Conservation (phyloP, 495 filamentous ascomycete species). For the Podospora pseudopauciseta region DNA sequence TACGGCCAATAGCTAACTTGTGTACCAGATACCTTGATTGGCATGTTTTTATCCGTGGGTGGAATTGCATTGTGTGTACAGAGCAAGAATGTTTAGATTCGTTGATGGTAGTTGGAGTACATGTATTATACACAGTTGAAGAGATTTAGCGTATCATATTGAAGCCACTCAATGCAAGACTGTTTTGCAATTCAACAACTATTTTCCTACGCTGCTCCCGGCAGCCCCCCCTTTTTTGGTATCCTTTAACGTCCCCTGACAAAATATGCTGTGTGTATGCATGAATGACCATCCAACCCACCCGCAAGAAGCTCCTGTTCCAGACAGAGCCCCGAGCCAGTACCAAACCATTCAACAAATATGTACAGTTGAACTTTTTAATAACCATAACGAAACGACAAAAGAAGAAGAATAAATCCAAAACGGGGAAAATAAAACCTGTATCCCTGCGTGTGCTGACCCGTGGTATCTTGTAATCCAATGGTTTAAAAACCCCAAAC, state of each 20-base stretch:
- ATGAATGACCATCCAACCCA: neutral
- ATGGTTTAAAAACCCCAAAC: neutral
- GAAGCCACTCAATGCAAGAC: neutral
- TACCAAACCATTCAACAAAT: neutral
- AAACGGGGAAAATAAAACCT: neutral
- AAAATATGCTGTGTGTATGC: neutral
- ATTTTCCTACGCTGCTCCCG: neutral
- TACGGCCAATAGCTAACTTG: conserved; percentile 5
- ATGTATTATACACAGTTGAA: neutral
- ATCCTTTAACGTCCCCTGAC: neutral
- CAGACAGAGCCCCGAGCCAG: neutral
- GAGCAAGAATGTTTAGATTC: conserved; percentile 15
- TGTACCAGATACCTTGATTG: conserved; percentile 15
- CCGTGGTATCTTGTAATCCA: neutral
- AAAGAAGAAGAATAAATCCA: neutral
- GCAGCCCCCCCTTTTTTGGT: neutral
- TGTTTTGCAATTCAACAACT: neutral
- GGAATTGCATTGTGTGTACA: conserved; percentile 22
- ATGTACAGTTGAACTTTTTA: conserved; percentile 3
- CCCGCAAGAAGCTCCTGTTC: neutral
- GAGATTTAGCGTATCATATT: neutral
- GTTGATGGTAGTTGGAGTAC: neutral
- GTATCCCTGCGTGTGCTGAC: neutral
- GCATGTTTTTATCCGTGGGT: conserved; percentile 13
- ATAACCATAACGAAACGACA: neutral